Evolutionary conservation across 441 rosid genomes (phyloP), one percentile per base, ranked within the genome.

Genomic region (Euphorbia celastroides): DNA sequence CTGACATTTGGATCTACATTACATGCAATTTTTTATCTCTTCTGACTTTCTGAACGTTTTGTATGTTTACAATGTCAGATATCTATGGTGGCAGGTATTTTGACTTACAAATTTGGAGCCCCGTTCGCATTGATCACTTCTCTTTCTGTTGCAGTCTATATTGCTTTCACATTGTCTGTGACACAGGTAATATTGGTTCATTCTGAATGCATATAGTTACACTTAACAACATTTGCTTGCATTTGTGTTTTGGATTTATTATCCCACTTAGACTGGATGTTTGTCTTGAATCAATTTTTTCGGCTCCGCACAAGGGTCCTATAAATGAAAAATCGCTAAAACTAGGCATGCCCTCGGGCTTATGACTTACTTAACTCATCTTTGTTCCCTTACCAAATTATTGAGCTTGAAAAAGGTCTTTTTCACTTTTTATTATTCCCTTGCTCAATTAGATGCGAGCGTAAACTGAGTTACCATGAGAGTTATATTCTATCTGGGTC

Each of bases 51-150:
- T 74, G 69, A 74, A 75, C 68, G 69, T 64, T 78, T 84, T 36
- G 36, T 69, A 84, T 69, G 72, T 79, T 72, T 79, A 75, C 67
- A 69, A 70, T 82, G 86, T 72, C 84, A 88, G 96, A 86, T 93
- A 78, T 77, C 91, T 58, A 83, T 93, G 96, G 96, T 93, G 60
- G 75, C 99, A 31, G 90, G 90, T 59, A 89, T 93, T 72, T 75
- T 93, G 75, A 95, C 96, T 26, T 91, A 91, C 86, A 88, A 91
- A 22, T 93, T 79, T 64, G 99, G 99, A 72, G 82, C 89, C 66
- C 83, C 85, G 58, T 93, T 91, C 72, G 96, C 88, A 0, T 85
- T 83, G 85, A 86, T 91, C 68, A 91, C 96, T 26, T 89, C 83
- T 5, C 86, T 91, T 66, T 91, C 97, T 3, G 96, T 91, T 58